Conservation (phyloP, 225 moss, liverwort and hornwort species). For the Straminergon stramineum region DNA sequence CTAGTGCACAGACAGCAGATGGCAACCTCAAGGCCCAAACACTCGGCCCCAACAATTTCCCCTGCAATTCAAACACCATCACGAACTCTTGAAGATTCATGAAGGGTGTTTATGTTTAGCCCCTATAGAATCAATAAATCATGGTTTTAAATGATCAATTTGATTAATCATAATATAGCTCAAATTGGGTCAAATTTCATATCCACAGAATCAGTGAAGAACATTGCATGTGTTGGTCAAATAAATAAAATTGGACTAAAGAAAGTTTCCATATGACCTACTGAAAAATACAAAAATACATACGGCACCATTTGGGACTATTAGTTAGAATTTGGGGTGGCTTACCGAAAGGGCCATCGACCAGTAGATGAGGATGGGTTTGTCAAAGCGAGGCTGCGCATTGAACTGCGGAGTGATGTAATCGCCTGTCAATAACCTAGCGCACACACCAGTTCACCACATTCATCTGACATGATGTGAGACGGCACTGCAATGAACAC, state of each 20-base stretch:
- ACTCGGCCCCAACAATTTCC: slow-evolving; percentile 38
- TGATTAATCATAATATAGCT: neutral
- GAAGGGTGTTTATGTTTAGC: neutral
- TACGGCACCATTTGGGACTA: neutral
- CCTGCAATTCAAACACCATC: slow-evolving; percentile 13
- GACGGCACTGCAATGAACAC: neutral
- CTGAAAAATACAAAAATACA: neutral
- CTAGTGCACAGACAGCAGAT: slow-evolving; percentile 45
- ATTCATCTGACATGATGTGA: neutral
- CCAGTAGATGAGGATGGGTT: slow-evolving; percentile 57
- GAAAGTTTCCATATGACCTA: neutral
- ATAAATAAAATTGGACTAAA: neutral
- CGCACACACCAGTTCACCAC: neutral
- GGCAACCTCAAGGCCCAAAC: slow-evolving; percentile 59
- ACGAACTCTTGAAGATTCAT: neutral
- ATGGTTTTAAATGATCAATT: neutral
- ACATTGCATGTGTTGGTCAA: neutral
- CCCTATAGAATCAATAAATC: neutral
- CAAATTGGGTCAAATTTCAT: neutral
- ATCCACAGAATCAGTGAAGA: neutral
- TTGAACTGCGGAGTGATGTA: slow-evolving; percentile 62
- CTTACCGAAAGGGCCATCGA: slow-evolving; percentile 59
- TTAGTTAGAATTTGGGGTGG: neutral
- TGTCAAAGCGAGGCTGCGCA: slow-evolving; percentile 52
- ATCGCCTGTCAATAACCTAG: slow-evolving; percentile 56